phyloP scores from a whole-genome alignment of 140 eudicot species.

The Stevia rebaudiana region DNA sequence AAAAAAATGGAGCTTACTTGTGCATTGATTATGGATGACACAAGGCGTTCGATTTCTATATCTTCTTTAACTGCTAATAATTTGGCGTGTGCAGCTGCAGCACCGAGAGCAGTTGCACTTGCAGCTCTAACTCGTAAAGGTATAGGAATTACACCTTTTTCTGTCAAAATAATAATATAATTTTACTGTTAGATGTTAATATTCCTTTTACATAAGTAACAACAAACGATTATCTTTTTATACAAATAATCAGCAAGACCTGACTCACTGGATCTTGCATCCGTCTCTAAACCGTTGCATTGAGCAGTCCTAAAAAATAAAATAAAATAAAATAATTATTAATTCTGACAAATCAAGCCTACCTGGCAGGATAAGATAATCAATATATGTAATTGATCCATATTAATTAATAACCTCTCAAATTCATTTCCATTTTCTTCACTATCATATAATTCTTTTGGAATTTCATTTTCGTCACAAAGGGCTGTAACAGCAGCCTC shows the following conservation, averaged over 20 bases:
- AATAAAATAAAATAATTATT: not conserved
- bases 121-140: slow-evolving; percentile 81
- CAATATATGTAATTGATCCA: not conserved
- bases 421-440: slow-evolving; percentile 41
- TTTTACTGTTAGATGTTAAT: slow-evolving; percentile 14
- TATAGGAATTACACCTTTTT: slow-evolving; percentile 48
- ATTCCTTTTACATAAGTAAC: not conserved
- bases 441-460: slow-evolving; percentile 60
- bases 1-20: slow-evolving; percentile 45
- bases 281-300: slow-evolving; percentile 39
- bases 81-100: slow-evolving; percentile 92
- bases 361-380: too few relatives aligned
- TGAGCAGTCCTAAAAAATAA: slow-evolving; percentile 37
- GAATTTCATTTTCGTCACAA: slow-evolving; percentile 66
- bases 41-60: slow-evolving; percentile 56
- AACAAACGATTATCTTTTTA: not conserved
- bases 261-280: slow-evolving; percentile 35
- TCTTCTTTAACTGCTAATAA: slow-evolving; percentile 88
- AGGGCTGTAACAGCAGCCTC: slow-evolving; percentile 83
- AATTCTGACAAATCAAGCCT: not conserved
- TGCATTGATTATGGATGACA: slow-evolving; percentile 56
- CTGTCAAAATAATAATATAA: slow-evolving; percentile 31
- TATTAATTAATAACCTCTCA: slow-evolving; percentile 38
- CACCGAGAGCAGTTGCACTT: slow-evolving; percentile 86
- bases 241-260: slow-evolving; percentile 35